Conservation (phyloP, 768 basidiomycete species). For the Candolleomyces eurysporus region DNA sequence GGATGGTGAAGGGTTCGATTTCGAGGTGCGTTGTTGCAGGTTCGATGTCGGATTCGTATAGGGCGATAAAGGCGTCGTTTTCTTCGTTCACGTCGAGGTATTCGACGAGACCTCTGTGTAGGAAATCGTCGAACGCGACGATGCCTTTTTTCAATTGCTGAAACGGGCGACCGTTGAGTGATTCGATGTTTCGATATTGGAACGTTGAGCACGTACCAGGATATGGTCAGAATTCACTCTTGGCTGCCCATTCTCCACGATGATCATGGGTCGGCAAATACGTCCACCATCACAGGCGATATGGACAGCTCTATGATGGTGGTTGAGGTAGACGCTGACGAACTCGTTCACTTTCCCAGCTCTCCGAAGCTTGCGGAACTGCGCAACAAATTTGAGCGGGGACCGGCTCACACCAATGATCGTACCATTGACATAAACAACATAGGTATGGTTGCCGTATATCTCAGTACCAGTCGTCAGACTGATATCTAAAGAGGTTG, state of each 20-base stretch:
- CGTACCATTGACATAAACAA: slow-evolving; percentile 96
- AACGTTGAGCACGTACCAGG: slow-evolving; percentile 48
- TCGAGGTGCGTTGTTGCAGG: slow-evolving; percentile 90
- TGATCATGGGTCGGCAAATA: slow-evolving; percentile 97
- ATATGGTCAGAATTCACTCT: slow-evolving; percentile 82
- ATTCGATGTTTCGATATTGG: no score
- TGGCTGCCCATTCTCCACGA: slow-evolving; percentile 80
- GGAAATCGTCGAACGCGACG: slow-evolving; percentile 91
- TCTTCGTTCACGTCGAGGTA: slow-evolving; percentile 99
- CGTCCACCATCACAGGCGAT: slow-evolving; percentile 97
- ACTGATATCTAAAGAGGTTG: slow-evolving; percentile 64
- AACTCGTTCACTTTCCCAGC: slow-evolving; percentile 94
- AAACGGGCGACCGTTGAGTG: no score
- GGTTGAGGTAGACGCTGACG: slow-evolving; percentile 93
- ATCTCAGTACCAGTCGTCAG: slow-evolving; percentile 94
- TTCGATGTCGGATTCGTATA: slow-evolving; percentile 88
- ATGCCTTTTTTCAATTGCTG: slow-evolving; percentile 80
- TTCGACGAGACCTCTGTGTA: slow-evolving; percentile 89
- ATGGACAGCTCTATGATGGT: slow-evolving; percentile 92
- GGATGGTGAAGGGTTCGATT: slow-evolving; percentile 96
- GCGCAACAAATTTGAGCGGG: slow-evolving; percentile 80
- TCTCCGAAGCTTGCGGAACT: slow-evolving; percentile 90
- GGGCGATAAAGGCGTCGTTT: slow-evolving; percentile 94
- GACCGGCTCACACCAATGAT: slow-evolving; percentile 91
- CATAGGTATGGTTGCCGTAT: slow-evolving; percentile 87